Percentiles rank a stretch among this genome's conserved stretches.
These are phyloP conservation scores for Leccinum brunneo-olivaceum DNA, from an alignment of 1,284 basidiomycete genomes.

Conservation along the genomic window DNA sequence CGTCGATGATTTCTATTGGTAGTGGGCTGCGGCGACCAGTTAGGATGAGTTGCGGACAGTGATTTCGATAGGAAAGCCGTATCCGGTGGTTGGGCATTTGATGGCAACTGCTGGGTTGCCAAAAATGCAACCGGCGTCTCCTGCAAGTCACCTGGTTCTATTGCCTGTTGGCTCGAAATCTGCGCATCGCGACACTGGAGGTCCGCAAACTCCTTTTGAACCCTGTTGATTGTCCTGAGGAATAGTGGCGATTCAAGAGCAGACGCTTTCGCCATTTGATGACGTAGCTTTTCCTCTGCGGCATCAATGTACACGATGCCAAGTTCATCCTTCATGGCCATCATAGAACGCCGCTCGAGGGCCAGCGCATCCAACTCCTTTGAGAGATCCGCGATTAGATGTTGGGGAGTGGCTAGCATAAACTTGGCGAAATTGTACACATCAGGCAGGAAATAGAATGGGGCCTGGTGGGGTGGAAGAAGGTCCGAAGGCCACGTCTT, in stretches of 20 bases:
- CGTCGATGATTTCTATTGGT: constrained; percentile 43
- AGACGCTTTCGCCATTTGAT: constrained; percentile 73
- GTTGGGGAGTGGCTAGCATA: constrained; percentile 90
- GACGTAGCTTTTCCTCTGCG: constrained; percentile 68
- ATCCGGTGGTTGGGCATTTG: constrained; percentile 6
- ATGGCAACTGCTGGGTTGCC: constrained; percentile 29
- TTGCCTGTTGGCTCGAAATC: constrained; percentile 35
- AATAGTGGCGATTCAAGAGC: constrained; percentile 65
- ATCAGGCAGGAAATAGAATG: constrained; percentile 94
- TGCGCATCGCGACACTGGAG: constrained; percentile 38
- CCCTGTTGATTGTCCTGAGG: constrained; percentile 51
- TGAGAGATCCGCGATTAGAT: constrained; percentile 70
- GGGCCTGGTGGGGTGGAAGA: constrained; percentile 84
- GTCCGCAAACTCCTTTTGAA: constrained; percentile 55
- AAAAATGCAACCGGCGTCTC: constrained; percentile 51
- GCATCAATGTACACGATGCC: constrained; percentile 76
- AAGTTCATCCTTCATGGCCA: constrained; percentile 66
- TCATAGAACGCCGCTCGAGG: constrained; percentile 58
- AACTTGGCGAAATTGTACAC: constrained; percentile 87
- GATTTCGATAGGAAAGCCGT: constrained; percentile 21
- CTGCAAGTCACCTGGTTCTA: constrained; percentile 11
- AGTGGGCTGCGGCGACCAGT: constrained; percentile 9
- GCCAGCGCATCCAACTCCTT: constrained; percentile 72
- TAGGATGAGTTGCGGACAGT: constrained; percentile 14
- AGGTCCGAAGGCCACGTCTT: constrained; percentile 90